Evolutionary conservation across 2,329 filamentous ascomycete genomes (phyloP).

Genomic region (Coniochaeta prunicola): DNA sequence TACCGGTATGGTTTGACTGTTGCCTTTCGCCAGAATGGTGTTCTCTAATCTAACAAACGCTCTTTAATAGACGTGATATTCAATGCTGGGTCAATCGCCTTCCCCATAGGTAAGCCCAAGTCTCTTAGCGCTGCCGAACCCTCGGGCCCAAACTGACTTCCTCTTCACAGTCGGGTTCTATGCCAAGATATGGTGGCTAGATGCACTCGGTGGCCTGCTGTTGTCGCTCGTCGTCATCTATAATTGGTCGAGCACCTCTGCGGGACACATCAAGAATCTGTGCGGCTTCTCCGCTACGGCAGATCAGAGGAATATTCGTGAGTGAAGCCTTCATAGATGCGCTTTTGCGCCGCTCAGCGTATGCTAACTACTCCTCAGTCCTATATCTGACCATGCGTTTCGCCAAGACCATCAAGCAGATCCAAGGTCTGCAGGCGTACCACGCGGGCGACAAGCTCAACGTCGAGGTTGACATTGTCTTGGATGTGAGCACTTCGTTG

Average conservation of each 20-base stretch:
- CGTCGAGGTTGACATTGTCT: slow-evolving; percentile 73
- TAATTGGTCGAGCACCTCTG: slow-evolving; percentile 69
- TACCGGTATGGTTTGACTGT: slow-evolving; percentile 12
- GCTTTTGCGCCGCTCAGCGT: neutral
- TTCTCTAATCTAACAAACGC: neutral
- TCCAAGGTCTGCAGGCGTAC: slow-evolving; percentile 79
- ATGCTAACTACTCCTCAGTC: slow-evolving; percentile 29
- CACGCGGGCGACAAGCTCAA: slow-evolving; percentile 81
- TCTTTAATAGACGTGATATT: slow-evolving; percentile 63
- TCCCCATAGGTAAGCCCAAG: slow-evolving; percentile 55
- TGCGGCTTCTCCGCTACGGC: slow-evolving; percentile 72
- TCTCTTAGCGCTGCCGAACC: neutral
- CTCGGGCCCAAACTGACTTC: neutral
- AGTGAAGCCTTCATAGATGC: slow-evolving; percentile 8
- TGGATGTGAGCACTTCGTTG: slow-evolving; percentile 67
- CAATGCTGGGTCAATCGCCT: slow-evolving; percentile 83
- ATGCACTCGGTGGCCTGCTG: slow-evolving; percentile 69
- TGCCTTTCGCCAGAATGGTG: neutral
- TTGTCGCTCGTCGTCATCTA: slow-evolving; percentile 74
- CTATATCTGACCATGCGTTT: slow-evolving; percentile 93
- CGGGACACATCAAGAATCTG: slow-evolving; percentile 72
- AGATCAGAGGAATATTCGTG: slow-evolving; percentile 70
- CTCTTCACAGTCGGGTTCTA: slow-evolving; percentile 60
- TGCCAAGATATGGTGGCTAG: slow-evolving; percentile 74
- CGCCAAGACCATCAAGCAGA: slow-evolving; percentile 77